Percentiles rank a stretch among this genome's conserved stretches.
phyloP scores from a whole-genome alignment of 331 rosid species.

The Saraca asoca region DNA sequence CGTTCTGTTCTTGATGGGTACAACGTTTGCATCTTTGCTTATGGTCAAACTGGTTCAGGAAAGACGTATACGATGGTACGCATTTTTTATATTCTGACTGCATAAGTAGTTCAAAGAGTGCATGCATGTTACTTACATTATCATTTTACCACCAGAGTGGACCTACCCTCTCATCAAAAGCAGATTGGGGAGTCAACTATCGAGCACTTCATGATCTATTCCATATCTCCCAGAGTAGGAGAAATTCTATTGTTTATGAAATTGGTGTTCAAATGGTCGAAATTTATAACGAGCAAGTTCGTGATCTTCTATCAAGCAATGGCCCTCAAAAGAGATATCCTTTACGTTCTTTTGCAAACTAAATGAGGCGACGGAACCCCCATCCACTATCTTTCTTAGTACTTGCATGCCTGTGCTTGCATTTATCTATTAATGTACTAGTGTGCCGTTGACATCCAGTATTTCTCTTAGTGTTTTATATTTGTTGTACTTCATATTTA shows the following conservation, averaged over 20 bases:
- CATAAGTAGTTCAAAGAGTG: background rate
- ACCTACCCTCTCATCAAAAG: slow-evolving; percentile 54
- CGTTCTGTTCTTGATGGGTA: slow-evolving; percentile 76
- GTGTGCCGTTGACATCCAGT: background rate
- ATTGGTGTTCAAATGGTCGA: slow-evolving; percentile 78
- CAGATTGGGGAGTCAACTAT: slow-evolving; percentile 75
- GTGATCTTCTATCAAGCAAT: slow-evolving; percentile 59
- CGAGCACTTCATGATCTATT: slow-evolving; percentile 75
- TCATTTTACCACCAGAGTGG: slow-evolving; percentile 51
- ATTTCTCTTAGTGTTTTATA: background rate
- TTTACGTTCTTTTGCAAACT: slow-evolving; percentile 24
- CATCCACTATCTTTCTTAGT: background rate
- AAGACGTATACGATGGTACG: slow-evolving; percentile 75
- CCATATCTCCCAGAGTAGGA: slow-evolving; percentile 65
- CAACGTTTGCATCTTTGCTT: slow-evolving; percentile 79
- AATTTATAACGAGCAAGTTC: slow-evolving; percentile 80
- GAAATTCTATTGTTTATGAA: slow-evolving; percentile 60
- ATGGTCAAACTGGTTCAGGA: slow-evolving; percentile 84
- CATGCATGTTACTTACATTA: slow-evolving; percentile 12
- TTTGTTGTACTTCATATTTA: background rate
- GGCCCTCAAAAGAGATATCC: slow-evolving; percentile 76
- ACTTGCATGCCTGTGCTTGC: background rate
- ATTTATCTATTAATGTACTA: background rate
- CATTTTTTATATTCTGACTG: slow-evolving; percentile 2
- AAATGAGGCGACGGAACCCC: no score